Conservation (phyloP, 2,329 filamentous ascomycete species). For the Teratosphaeria destructans region DNA sequence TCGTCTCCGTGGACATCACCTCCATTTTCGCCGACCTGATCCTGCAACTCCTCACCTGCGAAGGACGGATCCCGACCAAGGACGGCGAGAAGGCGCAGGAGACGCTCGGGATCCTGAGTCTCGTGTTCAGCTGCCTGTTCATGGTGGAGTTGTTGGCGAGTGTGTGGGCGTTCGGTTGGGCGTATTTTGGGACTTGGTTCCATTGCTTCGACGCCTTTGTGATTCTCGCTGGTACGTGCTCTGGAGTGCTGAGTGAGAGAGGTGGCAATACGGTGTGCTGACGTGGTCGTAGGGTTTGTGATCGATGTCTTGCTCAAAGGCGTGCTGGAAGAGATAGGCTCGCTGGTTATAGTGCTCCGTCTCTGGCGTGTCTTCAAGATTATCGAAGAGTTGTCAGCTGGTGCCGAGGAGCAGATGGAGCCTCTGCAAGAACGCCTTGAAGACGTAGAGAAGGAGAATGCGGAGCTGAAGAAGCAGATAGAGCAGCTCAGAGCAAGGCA, state of each 20-base stretch:
- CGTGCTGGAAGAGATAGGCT: slow-evolving; percentile 52
- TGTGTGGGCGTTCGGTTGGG: slow-evolving; percentile 51
- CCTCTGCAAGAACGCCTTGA: slow-evolving; percentile 44
- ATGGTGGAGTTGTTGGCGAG: slow-evolving; percentile 50
- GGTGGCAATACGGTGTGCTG: slow-evolving; percentile 15
- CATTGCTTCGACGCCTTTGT: not conserved
- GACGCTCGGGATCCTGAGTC: slow-evolving; percentile 41
- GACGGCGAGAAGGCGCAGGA: slow-evolving; percentile 26
- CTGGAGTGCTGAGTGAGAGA: not conserved
- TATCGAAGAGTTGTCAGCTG: slow-evolving; percentile 56
- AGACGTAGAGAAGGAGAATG: slow-evolving; percentile 41
- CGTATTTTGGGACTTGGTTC: slow-evolving; percentile 32
- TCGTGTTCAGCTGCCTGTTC: slow-evolving; percentile 55
- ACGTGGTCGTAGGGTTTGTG: slow-evolving; percentile 52
- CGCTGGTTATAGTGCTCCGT: slow-evolving; percentile 55
- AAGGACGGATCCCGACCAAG: slow-evolving; percentile 22
- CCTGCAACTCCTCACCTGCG: slow-evolving; percentile 40
- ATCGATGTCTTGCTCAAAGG: slow-evolving; percentile 53
- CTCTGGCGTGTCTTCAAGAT: slow-evolving; percentile 63
- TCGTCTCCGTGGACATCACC: slow-evolving; percentile 42
- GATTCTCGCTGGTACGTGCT: not conserved
- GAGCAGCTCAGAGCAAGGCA: slow-evolving; percentile 3
- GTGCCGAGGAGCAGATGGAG: slow-evolving; percentile 53
- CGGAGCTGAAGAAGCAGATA: slow-evolving; percentile 33
- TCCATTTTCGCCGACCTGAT: slow-evolving; percentile 45